Conservation (phyloP, 169 alveolate genomes). For the Cystoisospora suis region DNA sequence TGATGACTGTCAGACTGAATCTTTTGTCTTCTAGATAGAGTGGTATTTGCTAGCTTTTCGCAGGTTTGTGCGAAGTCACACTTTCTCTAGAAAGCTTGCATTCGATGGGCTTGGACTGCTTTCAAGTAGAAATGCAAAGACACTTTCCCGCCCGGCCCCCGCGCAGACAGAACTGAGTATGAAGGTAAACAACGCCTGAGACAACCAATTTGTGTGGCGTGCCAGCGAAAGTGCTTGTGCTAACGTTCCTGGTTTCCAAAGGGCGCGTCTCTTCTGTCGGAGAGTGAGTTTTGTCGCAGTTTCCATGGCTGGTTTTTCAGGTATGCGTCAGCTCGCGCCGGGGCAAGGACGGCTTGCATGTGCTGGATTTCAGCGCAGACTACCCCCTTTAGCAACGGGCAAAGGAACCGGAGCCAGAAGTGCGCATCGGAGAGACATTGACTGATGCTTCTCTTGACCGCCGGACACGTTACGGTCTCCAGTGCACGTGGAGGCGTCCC, state of each 20-base stretch:
- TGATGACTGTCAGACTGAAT: neutral
- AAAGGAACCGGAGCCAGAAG: no score
- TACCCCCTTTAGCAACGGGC: neutral
- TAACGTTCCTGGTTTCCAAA: neutral
- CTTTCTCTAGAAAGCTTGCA: no score
- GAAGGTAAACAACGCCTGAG: neutral
- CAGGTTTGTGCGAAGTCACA: no score
- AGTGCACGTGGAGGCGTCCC: no score
- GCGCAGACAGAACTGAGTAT: neutral
- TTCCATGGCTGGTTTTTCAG: neutral
- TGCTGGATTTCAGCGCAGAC: slow-evolving; percentile 51
- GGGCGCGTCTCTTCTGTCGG: neutral
- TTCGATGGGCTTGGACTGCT: no score
- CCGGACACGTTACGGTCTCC: no score
- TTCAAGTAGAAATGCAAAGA: no score
- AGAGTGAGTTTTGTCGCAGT: neutral
- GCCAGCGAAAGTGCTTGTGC: neutral
- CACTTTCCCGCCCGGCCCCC: no score
- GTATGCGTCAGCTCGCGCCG: slow-evolving; percentile 59
- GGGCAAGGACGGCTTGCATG: slow-evolving; percentile 54
- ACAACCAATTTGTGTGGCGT: neutral
- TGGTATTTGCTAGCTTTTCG: no score
- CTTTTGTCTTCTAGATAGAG: no score
- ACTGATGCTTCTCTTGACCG: no score
- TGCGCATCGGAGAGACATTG: no score